A percentile compares a stretch with the other conserved stretches of the same genome.
Evolutionary conservation across 169 alveolate species (phyloP).

Genomic region (Besnoitia besnoiti): DNA sequence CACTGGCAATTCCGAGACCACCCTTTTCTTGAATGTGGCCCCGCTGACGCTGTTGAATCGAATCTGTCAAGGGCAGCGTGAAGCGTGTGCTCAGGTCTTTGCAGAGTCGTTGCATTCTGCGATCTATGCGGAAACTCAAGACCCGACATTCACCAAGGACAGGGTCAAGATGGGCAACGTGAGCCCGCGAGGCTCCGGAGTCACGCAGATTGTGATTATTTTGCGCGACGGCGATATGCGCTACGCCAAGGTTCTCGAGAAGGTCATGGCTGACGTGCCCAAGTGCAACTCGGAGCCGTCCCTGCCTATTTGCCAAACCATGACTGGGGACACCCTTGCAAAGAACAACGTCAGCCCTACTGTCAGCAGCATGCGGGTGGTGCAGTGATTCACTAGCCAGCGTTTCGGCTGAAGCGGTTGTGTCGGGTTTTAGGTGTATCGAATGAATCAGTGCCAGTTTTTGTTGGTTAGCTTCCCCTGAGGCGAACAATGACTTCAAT

Average conservation of each 20-base stretch:
- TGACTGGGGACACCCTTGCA: constrained; percentile 1
- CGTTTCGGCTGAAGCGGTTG: neutral
- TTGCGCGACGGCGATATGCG: neutral
- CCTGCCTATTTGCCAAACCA: neutral
- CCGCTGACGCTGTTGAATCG: constrained; percentile 7
- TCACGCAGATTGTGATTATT: neutral
- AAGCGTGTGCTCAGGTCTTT: constrained; percentile 9
- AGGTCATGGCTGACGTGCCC: neutral
- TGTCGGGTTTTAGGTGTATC: neutral
- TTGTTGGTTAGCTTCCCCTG: neutral
- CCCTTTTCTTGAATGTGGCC: neutral
- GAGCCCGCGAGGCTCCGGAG: neutral
- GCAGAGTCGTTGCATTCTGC: neutral
- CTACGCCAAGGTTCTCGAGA: neutral
- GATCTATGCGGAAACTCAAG: constrained; percentile 1
- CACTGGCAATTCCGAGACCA: neutral
- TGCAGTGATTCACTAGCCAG: neutral
- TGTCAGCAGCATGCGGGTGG: neutral
- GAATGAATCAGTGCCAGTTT: neutral
- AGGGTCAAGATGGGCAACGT: neutral
- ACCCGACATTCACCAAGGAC: neutral
- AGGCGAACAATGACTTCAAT: neutral
- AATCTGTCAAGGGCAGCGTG: constrained; percentile 22
- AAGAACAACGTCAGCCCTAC: constrained; percentile 20
- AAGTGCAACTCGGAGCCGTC: neutral